These are phyloP conservation scores for Paecilomyces dactylethromorphus DNA, from an alignment of 2,329 filamentous ascomycete species.

Conservation along the genomic window DNA sequence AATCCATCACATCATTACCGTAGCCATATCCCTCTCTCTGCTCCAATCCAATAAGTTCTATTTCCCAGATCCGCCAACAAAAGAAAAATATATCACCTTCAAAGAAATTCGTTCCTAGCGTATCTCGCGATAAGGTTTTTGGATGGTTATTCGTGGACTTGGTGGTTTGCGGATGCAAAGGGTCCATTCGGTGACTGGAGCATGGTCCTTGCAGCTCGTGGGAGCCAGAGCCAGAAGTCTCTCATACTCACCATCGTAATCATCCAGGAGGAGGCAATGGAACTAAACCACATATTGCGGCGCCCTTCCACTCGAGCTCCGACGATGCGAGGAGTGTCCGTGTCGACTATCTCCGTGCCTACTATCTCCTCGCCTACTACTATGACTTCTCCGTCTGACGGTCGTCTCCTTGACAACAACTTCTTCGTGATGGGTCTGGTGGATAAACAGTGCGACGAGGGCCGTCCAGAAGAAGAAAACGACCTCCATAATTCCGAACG, in stretches of 20 bases:
- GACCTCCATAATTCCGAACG: conserved; percentile 81
- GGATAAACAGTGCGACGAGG: conserved; percentile 55
- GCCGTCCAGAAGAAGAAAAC: conserved; percentile 75
- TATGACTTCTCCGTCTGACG: conserved; percentile 27
- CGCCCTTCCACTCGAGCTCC: conserved; percentile 7
- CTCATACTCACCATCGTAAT: no score
- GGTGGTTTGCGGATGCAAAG: neutral
- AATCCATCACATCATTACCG: neutral
- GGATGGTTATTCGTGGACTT: neutral
- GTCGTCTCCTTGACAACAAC: conserved; percentile 35
- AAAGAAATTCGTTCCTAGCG: neutral
- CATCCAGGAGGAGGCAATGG: neutral
- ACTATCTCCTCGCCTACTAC: conserved; percentile 28
- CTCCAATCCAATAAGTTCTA: neutral
- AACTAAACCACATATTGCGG: conserved; percentile 9
- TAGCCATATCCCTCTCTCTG: neutral
- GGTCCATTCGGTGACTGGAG: no score
- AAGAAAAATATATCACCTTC: neutral
- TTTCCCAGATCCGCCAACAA: neutral
- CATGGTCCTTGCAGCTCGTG: no score
- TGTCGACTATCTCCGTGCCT: no score
- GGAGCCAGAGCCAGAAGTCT: no score
- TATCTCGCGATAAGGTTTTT: neutral
- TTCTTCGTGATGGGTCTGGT: conserved; percentile 21
- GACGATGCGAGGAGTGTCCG: conserved; percentile 17